Evolutionary conservation across 2,329 filamentous ascomycete species (phyloP).

Genomic region (Colletotrichum lupini): DNA sequence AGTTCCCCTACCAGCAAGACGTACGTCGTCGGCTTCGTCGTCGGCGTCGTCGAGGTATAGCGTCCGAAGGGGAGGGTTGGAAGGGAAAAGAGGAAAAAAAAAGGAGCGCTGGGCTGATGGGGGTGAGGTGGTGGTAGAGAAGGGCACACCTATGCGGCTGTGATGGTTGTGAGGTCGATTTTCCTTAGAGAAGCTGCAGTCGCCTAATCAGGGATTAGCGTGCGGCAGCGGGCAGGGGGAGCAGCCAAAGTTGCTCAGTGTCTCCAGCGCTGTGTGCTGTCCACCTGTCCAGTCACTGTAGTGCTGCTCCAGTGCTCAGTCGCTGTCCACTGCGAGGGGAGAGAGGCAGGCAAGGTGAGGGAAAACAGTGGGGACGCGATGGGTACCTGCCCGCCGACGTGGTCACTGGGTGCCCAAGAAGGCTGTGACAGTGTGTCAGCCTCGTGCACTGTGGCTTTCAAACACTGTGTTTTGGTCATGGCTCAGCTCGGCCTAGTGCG

Average conservation of each 20-base stretch:
- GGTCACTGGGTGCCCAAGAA: constrained; percentile 12
- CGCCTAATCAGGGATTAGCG: constrained; percentile 49
- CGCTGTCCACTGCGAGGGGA: not conserved
- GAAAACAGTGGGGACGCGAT: constrained; percentile 23
- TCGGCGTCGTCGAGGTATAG: constrained; percentile 8
- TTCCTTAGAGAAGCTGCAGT: constrained; percentile 43
- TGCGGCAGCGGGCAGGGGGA: constrained; percentile 22
- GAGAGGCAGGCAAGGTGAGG: constrained; percentile 12
- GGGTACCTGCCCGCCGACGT: constrained; percentile 23
- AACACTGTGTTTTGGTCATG: not conserved
- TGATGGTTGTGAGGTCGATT: constrained; percentile 39
- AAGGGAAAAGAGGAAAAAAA: constrained; percentile 16
- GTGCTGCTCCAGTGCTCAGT: too few species aligned
- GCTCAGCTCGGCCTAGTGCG: not conserved
- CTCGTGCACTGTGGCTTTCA: not conserved
- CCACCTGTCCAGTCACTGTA: not conserved
- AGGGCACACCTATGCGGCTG: constrained; percentile 31
- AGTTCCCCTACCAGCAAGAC: constrained; percentile 27
- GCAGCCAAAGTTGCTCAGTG: constrained; percentile 9
- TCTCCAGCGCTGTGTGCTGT: constrained; percentile 3
- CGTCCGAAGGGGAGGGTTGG: not conserved
- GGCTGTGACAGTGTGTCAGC: constrained; percentile 15
- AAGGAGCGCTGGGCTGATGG: constrained; percentile 29
- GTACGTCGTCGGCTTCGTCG: not conserved
- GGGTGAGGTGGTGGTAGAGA: constrained; percentile 27